Conservation (phyloP, 768 basidiomycete species). For the Boletellus ananas region DNA sequence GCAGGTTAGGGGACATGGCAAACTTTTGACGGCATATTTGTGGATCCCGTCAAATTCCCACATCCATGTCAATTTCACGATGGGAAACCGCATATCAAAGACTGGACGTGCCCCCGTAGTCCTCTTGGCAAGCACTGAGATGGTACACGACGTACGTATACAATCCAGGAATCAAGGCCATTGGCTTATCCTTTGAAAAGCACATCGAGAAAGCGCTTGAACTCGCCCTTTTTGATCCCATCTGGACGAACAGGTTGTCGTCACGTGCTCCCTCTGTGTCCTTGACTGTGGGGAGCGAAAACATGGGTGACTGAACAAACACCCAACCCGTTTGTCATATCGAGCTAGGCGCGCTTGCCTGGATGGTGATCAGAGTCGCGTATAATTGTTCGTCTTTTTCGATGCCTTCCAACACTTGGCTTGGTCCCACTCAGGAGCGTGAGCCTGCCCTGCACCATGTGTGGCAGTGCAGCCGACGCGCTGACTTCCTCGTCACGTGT, state of each 20-base stretch:
- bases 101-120: not conserved
- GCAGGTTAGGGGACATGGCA: slow-evolving; percentile 16
- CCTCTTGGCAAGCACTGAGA: not conserved
- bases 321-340: slow-evolving; percentile 20
- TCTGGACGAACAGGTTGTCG: slow-evolving; percentile 22
- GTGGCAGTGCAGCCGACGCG: slow-evolving; percentile 16
- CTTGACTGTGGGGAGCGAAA: slow-evolving; percentile 15
- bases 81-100: slow-evolving; percentile 34
- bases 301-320: slow-evolving; percentile 27
- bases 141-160: not conserved
- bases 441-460: no score
- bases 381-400: slow-evolving; percentile 13
- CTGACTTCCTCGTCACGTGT: slow-evolving; percentile 12
- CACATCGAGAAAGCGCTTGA: slow-evolving; percentile 23
- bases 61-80: slow-evolving; percentile 37
- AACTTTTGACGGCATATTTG: slow-evolving; percentile 24
- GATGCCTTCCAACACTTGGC: not conserved
- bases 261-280: slow-evolving; percentile 19
- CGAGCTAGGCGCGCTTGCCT: slow-evolving; percentile 1
- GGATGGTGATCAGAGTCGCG: slow-evolving; percentile 17
- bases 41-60: slow-evolving; percentile 36
- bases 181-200: slow-evolving; percentile 17
- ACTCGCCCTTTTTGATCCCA: slow-evolving; percentile 23
- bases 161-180: not conserved
- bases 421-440: no score